Evolutionary conservation across 192 early-diverging fungal genomes (phyloP), one percentile per base, ranked within the genome.

Genomic region (Mortierella alpina): DNA sequence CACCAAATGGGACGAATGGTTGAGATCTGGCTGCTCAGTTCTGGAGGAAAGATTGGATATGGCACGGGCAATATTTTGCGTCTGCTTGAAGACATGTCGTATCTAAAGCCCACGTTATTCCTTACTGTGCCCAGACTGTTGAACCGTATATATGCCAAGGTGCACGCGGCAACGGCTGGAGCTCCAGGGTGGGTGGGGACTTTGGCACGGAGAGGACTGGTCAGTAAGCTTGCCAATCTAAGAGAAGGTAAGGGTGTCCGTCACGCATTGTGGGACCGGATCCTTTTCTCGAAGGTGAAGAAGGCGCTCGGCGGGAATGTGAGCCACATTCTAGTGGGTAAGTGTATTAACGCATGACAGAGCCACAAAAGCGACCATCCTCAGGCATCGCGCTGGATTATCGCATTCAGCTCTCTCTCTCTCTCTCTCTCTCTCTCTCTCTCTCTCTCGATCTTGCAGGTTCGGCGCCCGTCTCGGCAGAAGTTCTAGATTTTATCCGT

Each of bases 201-300:
- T 4, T 51, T 93, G 51, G 79, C 89, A 8, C 88, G 90, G 40
- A 72, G 68, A 13, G 92, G 89, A 0, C 82, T 91, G 2, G 87
- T 84, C 46, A 84, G 83, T 54, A 93, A 94, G 73, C 2, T 91
- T 52, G 84, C 83, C 15, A 87, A 84, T 48, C 49, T 93, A 17
- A 66, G 83, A 23, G 83, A 80, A 9, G 89, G 88, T 18, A 63
- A 83, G 50, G 86, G 90, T 10, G 82, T 86, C 60, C 91, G 85
- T 9, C 92, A 96, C 69, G 66, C 86, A 7, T 54, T 96, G 40
- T 97, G 95, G 95, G 97, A 98, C 77, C 82, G 84, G 12, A 44
- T 98, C 4, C 62, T 98, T 11, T 98, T 98, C 77, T 87, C 86
- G 74, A 95, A 97, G 68, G 85, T 96, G 66, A 89, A 90, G 55